These are phyloP conservation scores for Emergomyces africanus DNA, from an alignment of 2,329 filamentous ascomycete genomes.

Conservation along the genomic window DNA sequence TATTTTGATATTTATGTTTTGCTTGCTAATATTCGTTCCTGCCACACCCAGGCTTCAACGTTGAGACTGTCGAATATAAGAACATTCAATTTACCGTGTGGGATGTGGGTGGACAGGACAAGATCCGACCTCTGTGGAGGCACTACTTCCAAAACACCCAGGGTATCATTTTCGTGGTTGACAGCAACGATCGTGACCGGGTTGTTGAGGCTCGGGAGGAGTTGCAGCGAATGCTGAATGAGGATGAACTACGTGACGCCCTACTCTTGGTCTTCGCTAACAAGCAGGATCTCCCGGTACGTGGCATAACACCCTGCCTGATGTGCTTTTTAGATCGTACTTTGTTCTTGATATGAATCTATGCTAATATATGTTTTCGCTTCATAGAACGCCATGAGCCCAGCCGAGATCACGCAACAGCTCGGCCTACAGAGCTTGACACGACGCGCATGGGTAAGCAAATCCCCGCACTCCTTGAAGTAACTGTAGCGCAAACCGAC, in stretches of 20 bases:
- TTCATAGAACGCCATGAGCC: constrained; percentile 92
- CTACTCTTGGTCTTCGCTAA: constrained; percentile 97
- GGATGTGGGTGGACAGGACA: constrained; percentile 99
- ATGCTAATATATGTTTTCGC: constrained; percentile 19
- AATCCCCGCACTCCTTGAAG: constrained; percentile 8
- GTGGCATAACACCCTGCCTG: constrained; percentile 26
- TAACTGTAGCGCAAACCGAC: constrained; percentile 4
- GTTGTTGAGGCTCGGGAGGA: constrained; percentile 94
- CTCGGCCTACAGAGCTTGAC: constrained; percentile 97
- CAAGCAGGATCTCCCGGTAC: constrained; percentile 97
- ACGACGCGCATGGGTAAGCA: constrained; percentile 94
- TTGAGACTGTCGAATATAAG: constrained; percentile 99
- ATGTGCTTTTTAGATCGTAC: constrained; percentile 3
- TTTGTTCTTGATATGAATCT: constrained; percentile 1
- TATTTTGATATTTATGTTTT: neutral
- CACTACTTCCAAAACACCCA: constrained; percentile 99
- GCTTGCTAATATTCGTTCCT: constrained; percentile 5
- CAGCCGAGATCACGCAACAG: constrained; percentile 99
- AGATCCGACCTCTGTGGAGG: constrained; percentile 98
- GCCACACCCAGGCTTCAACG: constrained; percentile 70
- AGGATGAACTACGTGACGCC: constrained; percentile 96
- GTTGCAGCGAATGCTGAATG: constrained; percentile 95
- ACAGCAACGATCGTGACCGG: constrained; percentile 97
- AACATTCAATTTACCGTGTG: constrained; percentile 99
- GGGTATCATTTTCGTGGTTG: constrained; percentile 99